phyloP scores from a whole-genome alignment of 2,329 filamentous ascomycete genomes.

The Calonectria hongkongensis region DNA sequence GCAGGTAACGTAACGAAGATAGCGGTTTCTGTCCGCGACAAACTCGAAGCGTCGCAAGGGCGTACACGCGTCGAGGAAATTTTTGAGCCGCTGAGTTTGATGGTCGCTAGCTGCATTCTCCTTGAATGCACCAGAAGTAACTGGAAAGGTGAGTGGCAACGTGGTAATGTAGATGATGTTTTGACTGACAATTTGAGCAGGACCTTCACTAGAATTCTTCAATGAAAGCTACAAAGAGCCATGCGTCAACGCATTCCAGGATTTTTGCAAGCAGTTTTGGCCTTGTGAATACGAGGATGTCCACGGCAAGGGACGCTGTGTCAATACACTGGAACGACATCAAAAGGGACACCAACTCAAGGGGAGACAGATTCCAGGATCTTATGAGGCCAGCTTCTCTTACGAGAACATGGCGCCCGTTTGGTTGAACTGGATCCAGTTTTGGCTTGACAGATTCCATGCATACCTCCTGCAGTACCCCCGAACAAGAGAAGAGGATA shows the following conservation, averaged over 20 bases:
- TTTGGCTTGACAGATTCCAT: background rate
- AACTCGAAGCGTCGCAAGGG: background rate
- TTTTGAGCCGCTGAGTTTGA: background rate
- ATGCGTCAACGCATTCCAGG: slow-evolving; percentile 6
- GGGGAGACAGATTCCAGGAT: background rate
- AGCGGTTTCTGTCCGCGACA: background rate
- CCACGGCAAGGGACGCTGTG: slow-evolving; percentile 1
- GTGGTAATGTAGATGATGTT: background rate
- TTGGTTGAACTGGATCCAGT: slow-evolving; percentile 10
- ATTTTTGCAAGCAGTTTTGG: background rate
- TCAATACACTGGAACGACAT: slow-evolving; percentile 1
- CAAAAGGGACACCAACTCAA: background rate
- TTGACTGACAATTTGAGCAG: background rate
- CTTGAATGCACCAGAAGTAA: background rate
- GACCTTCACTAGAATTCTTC: background rate
- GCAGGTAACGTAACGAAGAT: background rate
- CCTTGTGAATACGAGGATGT: background rate
- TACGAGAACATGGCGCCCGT: background rate
- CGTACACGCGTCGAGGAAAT: background rate
- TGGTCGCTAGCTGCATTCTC: background rate
- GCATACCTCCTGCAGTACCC: background rate
- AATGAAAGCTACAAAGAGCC: background rate
- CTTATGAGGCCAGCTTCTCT: background rate
- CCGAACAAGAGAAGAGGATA: slow-evolving; percentile 1
- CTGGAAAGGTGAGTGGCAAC: background rate